Evolutionary conservation across 164 flowering plant genomes (phyloP), one percentile per base, ranked within the genome.

Genomic region (Vitis vinifera): DNA sequence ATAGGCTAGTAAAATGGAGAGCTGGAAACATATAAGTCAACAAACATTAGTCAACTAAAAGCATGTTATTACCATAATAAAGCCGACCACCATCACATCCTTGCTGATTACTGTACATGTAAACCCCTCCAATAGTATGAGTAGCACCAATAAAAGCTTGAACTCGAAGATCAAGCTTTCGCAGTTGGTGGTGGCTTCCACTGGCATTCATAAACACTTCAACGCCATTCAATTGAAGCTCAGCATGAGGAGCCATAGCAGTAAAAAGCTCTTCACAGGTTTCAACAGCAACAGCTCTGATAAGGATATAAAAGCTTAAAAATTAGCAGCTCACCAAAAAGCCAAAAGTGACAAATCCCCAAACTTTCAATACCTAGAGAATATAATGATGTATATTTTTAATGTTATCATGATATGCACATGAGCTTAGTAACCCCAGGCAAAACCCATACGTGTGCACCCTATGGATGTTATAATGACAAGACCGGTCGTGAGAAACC

Each of bases 61-160:
- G 51, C 64, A 62, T 68, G 59, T 58, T 37, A 27, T 53, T 82
- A 94, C 98, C 99, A 75, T 85, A 92, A 80, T 95, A 95, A 61
- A 92, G 91, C 76, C 98, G 99, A 31, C 96, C 87, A 65, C 98
- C 99, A 83, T 95, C 99, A 78, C 99, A 95, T 68, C 99, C 99
- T 80, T 90, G 93, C 30, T 92, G 99, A 83, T 95, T 95, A 71
- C 99, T 92, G 68, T 95, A 95, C 93, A 95, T 90, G 73, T 95
- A 95, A 69, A 92, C 96, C 62, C 99, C 99, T 75, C 99, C 98
- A 71, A 90, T 89, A 73, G 85, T 77, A 74, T 81, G 81, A 50
- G 99, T 95, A 68, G 97, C 97, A 71, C 91, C 88, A 73, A 84
- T 85, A 75, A 95, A 87, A 67, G 92, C 80, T 70, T 83, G 88